A percentile compares a stretch with the other conserved stretches of the same genome.
These are phyloP conservation scores for Salix dunnii DNA, from an alignment of 345 rosid species.

Conservation along the genomic window DNA sequence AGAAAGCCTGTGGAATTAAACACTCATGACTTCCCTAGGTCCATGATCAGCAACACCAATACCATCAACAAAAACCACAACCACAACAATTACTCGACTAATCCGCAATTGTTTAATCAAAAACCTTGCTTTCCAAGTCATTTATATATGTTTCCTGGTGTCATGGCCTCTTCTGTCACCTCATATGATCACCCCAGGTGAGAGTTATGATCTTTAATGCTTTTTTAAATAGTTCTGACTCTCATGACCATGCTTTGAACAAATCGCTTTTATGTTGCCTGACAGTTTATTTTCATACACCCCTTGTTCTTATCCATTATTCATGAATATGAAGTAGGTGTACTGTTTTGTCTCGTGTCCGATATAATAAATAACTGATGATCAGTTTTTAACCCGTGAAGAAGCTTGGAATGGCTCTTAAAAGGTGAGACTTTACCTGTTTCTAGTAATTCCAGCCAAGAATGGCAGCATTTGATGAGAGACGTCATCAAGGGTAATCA, in stretches of 20 bases:
- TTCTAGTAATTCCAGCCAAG: conserved; percentile 36
- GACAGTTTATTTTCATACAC: not conserved
- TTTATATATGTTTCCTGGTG: conserved; percentile 19
- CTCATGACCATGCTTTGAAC: not conserved
- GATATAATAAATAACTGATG: not conserved
- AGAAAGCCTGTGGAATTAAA: conserved; percentile 84
- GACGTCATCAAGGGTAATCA: conserved; percentile 20
- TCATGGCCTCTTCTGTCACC: conserved; percentile 27
- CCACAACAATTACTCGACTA: conserved; percentile 12
- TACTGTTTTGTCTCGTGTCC: not conserved
- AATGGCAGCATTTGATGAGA: conserved; percentile 35
- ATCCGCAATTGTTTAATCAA: conserved; percentile 17
- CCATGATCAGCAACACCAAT: conserved; percentile 11
- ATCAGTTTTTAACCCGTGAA: conserved; percentile 38
- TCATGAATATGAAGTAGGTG: not conserved
- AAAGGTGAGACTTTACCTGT: conserved; percentile 46
- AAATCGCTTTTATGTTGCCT: not conserved
- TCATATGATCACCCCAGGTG: conserved; percentile 58
- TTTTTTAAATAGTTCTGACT: not conserved
- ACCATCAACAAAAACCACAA: no score
- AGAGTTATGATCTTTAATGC: not conserved
- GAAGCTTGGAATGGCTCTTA: conserved; percentile 72
- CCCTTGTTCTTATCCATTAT: not conserved
- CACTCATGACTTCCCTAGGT: conserved; percentile 9
- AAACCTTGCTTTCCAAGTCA: conserved; percentile 30